Evolutionary conservation across 1,139 yeast genomes (phyloP), one percentile per base, ranked within the genome.

Genomic region (Yamadazyma kanchanaburiensis): DNA sequence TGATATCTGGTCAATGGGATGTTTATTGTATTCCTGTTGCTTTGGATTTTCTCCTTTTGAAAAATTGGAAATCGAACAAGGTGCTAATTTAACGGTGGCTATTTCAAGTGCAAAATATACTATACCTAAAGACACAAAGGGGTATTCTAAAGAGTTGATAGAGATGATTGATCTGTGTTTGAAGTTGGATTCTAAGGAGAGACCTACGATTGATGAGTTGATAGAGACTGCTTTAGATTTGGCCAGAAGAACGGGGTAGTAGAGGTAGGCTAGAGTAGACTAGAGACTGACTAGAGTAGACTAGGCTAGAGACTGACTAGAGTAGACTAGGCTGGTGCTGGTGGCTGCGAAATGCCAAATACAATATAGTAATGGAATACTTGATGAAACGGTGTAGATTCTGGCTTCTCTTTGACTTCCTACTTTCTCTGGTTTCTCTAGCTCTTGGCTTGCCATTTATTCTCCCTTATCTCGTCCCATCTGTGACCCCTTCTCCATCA

Each of bases 1-100:
- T 4, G 97, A 89, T 50, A 76, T 89, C 12, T 89, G 97, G 97
- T 82, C 94, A 5, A 55, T 88, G 20, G 97, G 97, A 0, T 87
- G 96, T 49, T 64, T 87, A 2, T 51, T 87, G 15, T 89, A 83
- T 55, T 76, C 89, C 2, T 60, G 86, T 41, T 70, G 91, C 55
- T 89, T 83, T 56, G 82, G 84, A 1, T 70, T 70, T 23, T 83
- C 95, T 2, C 97, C 97, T 1, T 89, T 89, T 56, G 96, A 88
- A 51, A 72, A 86, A 49, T 77, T 83, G 48, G 94, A 87, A 44
- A 70, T 76, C 26, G 80, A 81, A 28, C 77, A 80, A 37, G 96
- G 96, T 11, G 96, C 94, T 3, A 84, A 82, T 39, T 64, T 88
- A 40, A 77, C 72, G 34, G 64, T 87, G 46, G 95, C 95, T 5